Evolutionary conservation across 352 stramenopile genomes (phyloP), one percentile per base, ranked within the genome.

Genomic region (Phytophthora palmivora): DNA sequence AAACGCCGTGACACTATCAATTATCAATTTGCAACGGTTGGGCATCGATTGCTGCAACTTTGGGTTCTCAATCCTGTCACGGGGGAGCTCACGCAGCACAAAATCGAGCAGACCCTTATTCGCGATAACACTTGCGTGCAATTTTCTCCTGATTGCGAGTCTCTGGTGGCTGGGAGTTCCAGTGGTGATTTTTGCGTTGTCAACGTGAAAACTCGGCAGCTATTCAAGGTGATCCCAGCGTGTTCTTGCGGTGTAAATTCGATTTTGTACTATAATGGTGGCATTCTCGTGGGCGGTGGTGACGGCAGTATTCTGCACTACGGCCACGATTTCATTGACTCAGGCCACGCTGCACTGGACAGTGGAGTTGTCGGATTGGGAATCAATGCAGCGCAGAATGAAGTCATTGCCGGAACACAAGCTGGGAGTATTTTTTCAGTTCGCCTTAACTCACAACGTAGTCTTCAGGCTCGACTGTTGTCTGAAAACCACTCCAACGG

Each of bases 21-120:
- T 41, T 98, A 98, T 74, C 83, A 97, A 51, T 95, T 98, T 60
- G 82, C 79, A 48, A 97, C 92, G 0, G 89, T 76, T 1, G 70
- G 87, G 39, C 63, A 73, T 50, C 80, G 89, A 15, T 78, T 88
- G 61, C 65, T 96, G 14, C 63, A 84, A 41, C 52, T 98, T 30
- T 98, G 93, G 93, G 63, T 80, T 4, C 71, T 98, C 11, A 84
- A 98, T 79, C 92, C 94, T 6, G 74, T 83, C 47, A 84, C 64
- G 9, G 92, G 93, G 8, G 82, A 96, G 53, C 81, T 97, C 5
- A 51, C 58, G 37, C 58, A 75, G 26, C 72, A 76, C 63, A 91
- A 89, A 47, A 82, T 96, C 30, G 89, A 92, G 50, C 80, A 92
- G 56, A 82, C 77, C 16, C 75, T 91, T 42, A 69, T 92, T 50